Base-by-base conservation (phyloP, 192 early-diverging fungal genomes). In the Umbelopsis sp. region DNA sequence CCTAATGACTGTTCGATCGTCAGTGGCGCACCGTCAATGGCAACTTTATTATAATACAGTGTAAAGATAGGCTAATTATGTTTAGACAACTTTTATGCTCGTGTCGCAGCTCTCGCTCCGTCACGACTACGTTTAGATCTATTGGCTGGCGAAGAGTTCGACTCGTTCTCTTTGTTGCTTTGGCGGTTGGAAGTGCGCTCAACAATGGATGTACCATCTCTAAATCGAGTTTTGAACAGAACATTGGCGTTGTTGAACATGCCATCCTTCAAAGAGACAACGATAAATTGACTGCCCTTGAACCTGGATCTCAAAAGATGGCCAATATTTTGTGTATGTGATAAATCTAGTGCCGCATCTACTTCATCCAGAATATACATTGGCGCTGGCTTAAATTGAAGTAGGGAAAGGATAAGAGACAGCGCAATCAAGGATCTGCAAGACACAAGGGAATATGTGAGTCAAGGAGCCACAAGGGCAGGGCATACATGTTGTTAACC, bases 351-450 rank as follows among this genome's bases (percentile, higher is more conserved):
- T 10, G 98, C 98, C 13, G 97, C 93, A 82, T 99, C 98, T 12
- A 99, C 94, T 82, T 99, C 98, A 80, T 99, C 98, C 45, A 99
- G 78, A 80, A 99, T 98, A 80, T 99, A 99, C 98, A 99, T 98
- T 15, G 98, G 98, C 0, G 98, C 98, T 11, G 98, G 98, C 76
- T 99, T 99, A 78, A 94, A 98, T 86, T 97, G 95, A 13, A 99
- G 85, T 23, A 99, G 80, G 25, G 98, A 92, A 44, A 99, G 83
- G 70, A 99, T 98, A 46, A 99, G 80, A 12, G 98, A 95, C 30
- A 99, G 88, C 0, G 98, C 98, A 70, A 99, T 92, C 50, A 99
- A 82, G 6, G 97, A 98, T 66, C 93, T 93, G 73, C 51, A 30
- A 41, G 67, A 51, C 5, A 23, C 49, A 27, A 37, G 71, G 81